A percentile compares a stretch with the other conserved stretches of the same genome.
These are phyloP conservation scores for Deakozyma indianensis DNA, from an alignment of 805 yeast species.

Conservation along the genomic window DNA sequence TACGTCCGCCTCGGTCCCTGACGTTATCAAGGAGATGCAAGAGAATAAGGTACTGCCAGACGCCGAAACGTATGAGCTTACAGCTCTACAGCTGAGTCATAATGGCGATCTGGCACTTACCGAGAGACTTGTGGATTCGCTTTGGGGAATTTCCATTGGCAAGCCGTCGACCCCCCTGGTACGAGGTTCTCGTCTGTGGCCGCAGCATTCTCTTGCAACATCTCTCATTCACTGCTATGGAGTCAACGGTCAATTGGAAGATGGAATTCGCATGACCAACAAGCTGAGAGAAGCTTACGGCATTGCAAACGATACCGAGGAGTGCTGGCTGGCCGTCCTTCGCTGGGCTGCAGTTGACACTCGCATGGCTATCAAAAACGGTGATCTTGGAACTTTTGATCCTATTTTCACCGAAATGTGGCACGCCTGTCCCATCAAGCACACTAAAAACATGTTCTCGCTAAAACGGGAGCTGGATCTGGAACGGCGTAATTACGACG, in stretches of 20 bases:
- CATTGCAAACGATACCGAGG: background rate
- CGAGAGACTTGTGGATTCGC: background rate
- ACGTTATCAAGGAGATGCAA: background rate
- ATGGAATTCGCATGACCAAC: background rate
- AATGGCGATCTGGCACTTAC: background rate
- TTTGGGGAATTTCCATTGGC: background rate
- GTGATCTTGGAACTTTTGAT: background rate
- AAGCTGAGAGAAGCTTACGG: constrained; percentile 1
- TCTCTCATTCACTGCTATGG: constrained; percentile 2
- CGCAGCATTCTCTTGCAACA: background rate
- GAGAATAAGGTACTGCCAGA: background rate
- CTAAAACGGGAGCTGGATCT: constrained; percentile 1
- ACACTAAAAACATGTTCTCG: background rate
- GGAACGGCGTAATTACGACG: background rate
- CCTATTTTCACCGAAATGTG: constrained; percentile 1
- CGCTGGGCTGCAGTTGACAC: constrained; percentile 4
- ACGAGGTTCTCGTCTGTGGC: background rate
- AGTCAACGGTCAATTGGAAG: constrained; percentile 1
- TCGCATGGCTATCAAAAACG: background rate
- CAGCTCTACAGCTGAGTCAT: background rate
- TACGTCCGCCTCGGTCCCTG: background rate
- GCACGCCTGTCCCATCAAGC: background rate
- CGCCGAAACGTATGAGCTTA: background rate
- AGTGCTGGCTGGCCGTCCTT: background rate
- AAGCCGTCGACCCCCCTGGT: background rate